Conservation (phyloP, 2,329 filamentous ascomycete species). For the Fusarium anguioides region DNA sequence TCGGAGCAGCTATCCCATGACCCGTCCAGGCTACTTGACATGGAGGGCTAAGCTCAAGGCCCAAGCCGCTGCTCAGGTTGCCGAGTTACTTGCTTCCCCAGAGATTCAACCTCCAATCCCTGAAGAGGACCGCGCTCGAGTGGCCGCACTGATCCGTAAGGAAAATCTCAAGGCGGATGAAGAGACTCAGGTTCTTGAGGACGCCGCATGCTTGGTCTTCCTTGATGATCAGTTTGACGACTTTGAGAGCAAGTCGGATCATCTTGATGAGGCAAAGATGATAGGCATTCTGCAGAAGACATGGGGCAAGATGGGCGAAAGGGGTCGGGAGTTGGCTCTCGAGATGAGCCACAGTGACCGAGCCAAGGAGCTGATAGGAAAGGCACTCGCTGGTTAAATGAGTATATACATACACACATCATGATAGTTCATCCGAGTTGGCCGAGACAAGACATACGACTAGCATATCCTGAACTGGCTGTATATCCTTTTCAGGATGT, state of each 20-base stretch:
- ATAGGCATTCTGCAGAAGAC: conserved; percentile 77
- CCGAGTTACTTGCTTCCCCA: conserved; percentile 62
- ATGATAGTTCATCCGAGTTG: neutral
- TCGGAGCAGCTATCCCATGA: conserved; percentile 77
- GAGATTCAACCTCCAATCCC: conserved; percentile 53
- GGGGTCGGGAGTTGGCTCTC: conserved; percentile 72
- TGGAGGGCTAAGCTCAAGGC: conserved; percentile 82
- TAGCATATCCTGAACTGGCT: neutral
- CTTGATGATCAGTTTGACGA: conserved; percentile 86
- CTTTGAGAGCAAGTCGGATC: conserved; percentile 74
- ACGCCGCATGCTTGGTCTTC: conserved; percentile 88
- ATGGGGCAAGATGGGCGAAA: conserved; percentile 78
- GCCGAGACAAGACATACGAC: neutral
- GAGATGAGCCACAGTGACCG: conserved; percentile 72
- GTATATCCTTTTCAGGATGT: neutral
- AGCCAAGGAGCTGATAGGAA: conserved; percentile 70
- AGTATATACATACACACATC: neutral
- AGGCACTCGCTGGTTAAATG: conserved; percentile 61
- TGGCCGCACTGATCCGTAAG: conserved; percentile 81
- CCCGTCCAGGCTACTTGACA: conserved; percentile 78
- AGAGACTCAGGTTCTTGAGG: conserved; percentile 82
- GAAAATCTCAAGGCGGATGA: conserved; percentile 70
- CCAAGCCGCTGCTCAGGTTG: conserved; percentile 66
- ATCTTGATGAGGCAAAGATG: conserved; percentile 80
- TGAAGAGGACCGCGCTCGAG: conserved; percentile 66